phyloP scores from a whole-genome alignment of 129 eudicot genomes.

The Escallonia herrerae region DNA sequence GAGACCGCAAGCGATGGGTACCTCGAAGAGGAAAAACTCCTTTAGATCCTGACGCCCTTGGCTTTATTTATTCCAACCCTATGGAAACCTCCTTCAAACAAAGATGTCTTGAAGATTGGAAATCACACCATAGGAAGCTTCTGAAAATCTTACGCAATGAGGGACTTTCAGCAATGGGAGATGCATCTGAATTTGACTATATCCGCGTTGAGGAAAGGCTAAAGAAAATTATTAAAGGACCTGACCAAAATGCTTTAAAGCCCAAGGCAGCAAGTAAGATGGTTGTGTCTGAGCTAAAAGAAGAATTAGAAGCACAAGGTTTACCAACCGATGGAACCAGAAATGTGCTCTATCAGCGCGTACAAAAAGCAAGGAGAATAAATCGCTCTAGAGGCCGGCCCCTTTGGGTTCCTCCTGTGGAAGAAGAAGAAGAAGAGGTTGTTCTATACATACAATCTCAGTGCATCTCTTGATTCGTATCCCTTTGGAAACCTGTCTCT shows the following conservation, averaged over 20 bases:
- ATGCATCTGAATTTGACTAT: slow-evolving; percentile 65
- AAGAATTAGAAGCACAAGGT: slow-evolving; percentile 95
- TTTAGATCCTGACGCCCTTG: slow-evolving; percentile 83
- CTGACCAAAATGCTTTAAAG: slow-evolving; percentile 64
- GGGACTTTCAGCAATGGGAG: slow-evolving; percentile 74
- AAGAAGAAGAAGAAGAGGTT: slow-evolving; percentile 98
- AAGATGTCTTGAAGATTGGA: slow-evolving; percentile 82
- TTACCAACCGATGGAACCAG: slow-evolving; percentile 91
- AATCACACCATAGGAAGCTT: slow-evolving; percentile 69
- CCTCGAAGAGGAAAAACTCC: slow-evolving; percentile 94
- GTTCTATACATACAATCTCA: background rate
- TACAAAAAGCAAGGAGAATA: slow-evolving; percentile 95
- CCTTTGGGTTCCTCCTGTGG: slow-evolving; percentile 92
- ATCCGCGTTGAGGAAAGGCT: slow-evolving; percentile 80
- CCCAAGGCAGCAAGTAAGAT: slow-evolving; percentile 99
- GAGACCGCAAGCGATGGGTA: slow-evolving; percentile 96
- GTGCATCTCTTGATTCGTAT: background rate
- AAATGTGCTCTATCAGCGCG: slow-evolving; percentile 92
- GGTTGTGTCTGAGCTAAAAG: slow-evolving; percentile 79
- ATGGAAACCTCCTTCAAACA: slow-evolving; percentile 92
- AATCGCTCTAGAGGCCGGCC: slow-evolving; percentile 93
- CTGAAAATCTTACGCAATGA: slow-evolving; percentile 60
- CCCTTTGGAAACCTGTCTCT: background rate
- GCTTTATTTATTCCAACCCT: slow-evolving; percentile 72
- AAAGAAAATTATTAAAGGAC: slow-evolving; percentile 73